Conservation (phyloP, 371 early-diverging fungal species). For the Fennellomyces sp. region DNA sequence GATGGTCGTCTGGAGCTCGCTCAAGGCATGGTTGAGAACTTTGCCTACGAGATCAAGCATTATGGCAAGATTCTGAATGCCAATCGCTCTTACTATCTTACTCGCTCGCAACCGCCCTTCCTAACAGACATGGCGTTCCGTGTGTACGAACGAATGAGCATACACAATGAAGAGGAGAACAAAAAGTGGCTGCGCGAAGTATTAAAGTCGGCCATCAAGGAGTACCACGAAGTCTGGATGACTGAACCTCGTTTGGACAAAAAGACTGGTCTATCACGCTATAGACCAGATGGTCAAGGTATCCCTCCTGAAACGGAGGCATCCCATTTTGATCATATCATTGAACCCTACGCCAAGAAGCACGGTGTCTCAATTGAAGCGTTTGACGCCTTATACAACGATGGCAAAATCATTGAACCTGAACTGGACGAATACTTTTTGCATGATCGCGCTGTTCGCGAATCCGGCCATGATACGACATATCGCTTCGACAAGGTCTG, state of each 20-base stretch:
- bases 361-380: slow-evolving; percentile 64
- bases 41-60: slow-evolving; percentile 89
- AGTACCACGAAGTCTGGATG: slow-evolving; percentile 90
- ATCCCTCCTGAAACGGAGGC: slow-evolving; percentile 96
- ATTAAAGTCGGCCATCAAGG: slow-evolving; percentile 81
- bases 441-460: slow-evolving; percentile 93
- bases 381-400: slow-evolving; percentile 66
- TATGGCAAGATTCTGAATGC: slow-evolving; percentile 97
- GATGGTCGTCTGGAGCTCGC: slow-evolving; percentile 82
- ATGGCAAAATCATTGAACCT: slow-evolving; percentile 66
- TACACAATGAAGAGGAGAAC: slow-evolving; percentile 45
- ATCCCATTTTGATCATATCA: slow-evolving; percentile 86
- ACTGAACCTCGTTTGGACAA: slow-evolving; percentile 72
- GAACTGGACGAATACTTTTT: slow-evolving; percentile 89
- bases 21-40: slow-evolving; percentile 92
- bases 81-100: slow-evolving; percentile 92
- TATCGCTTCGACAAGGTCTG: slow-evolving; percentile 88
- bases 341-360: slow-evolving; percentile 77
- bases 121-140: slow-evolving; percentile 89
- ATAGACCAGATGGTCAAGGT: slow-evolving; percentile 82
- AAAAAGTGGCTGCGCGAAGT: slow-evolving; percentile 71
- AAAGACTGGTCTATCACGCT: slow-evolving; percentile 75
- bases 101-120: slow-evolving; percentile 94
- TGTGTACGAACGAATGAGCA: slow-evolving; percentile 60
- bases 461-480: slow-evolving; percentile 94